These are phyloP conservation scores for Hypoxylon rubiginosum DNA, from an alignment of 2,329 filamentous ascomycete genomes.

Conservation along the genomic window DNA sequence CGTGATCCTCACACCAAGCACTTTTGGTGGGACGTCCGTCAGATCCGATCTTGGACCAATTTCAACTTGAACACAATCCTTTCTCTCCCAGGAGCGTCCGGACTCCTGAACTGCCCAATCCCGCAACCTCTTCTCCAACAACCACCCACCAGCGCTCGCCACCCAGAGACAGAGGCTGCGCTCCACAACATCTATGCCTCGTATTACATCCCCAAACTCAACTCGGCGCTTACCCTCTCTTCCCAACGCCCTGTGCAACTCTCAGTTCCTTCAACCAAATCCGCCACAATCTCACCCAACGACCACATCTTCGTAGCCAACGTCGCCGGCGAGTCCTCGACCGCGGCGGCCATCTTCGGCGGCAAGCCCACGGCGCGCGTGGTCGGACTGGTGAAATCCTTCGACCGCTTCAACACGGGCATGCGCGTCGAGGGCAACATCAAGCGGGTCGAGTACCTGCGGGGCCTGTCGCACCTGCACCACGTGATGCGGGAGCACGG, in stretches of 20 bases:
- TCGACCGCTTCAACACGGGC: constrained; percentile 94
- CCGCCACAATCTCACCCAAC: constrained; percentile 54
- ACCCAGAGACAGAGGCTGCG: constrained; percentile 82
- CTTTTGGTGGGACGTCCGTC: constrained; percentile 97
- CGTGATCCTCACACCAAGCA: constrained; percentile 79
- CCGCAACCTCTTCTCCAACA: constrained; percentile 71
- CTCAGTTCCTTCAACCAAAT: constrained; percentile 57
- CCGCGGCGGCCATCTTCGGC: constrained; percentile 66
- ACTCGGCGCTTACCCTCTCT: constrained; percentile 83
- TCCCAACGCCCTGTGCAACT: constrained; percentile 74
- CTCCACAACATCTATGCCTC: constrained; percentile 81
- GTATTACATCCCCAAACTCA: constrained; percentile 88
- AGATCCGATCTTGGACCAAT: constrained; percentile 83
- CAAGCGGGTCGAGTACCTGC: constrained; percentile 89
- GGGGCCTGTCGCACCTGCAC: constrained; percentile 87
- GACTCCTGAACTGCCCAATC: constrained; percentile 79
- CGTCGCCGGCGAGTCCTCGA: constrained; percentile 68
- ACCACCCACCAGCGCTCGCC: constrained; percentile 69
- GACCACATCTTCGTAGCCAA: constrained; percentile 77
- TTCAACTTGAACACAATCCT: constrained; percentile 82
- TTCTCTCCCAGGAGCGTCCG: constrained; percentile 77
- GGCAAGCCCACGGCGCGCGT: constrained; percentile 62
- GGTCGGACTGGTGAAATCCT: constrained; percentile 84
- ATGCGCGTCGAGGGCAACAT: constrained; percentile 89
- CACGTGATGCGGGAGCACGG: constrained; percentile 93